These are phyloP conservation scores for Oryza longistaminata DNA, from an alignment of 176 grass and related monocot genomes.

Conservation along the genomic window DNA sequence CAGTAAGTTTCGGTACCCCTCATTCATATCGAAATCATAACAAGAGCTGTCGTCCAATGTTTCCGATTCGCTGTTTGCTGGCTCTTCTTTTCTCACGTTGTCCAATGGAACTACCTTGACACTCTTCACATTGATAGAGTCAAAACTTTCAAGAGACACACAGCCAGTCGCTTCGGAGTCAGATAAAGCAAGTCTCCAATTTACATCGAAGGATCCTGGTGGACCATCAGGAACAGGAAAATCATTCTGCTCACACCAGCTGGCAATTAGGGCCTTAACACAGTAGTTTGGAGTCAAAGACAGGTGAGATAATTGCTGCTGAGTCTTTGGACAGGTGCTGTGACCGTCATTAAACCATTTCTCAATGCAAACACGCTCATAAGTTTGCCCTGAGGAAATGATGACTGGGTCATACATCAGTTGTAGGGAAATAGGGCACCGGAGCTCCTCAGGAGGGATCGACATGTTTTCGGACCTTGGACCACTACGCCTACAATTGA, in stretches of 20 bases:
- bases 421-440: slow-evolving; percentile 95
- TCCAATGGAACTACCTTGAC: slow-evolving; percentile 51
- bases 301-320: slow-evolving; percentile 80
- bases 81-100: slow-evolving; percentile 48
- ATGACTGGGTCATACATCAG: slow-evolving; percentile 97
- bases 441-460: slow-evolving; percentile 87
- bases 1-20: slow-evolving; percentile 68
- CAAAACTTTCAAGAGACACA: slow-evolving; percentile 61
- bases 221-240: slow-evolving; percentile 82
- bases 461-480: slow-evolving; percentile 72
- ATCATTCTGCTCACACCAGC: slow-evolving; percentile 93
- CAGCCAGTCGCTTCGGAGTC: slow-evolving; percentile 50
- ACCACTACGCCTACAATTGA: slow-evolving; percentile 68
- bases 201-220: slow-evolving; percentile 70
- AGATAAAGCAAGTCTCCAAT: slow-evolving; percentile 58
- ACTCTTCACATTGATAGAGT: slow-evolving; percentile 63
- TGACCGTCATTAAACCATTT: slow-evolving; percentile 98
- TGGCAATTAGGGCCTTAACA: slow-evolving; percentile 86
- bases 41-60: slow-evolving; percentile 42
- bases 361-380: slow-evolving; percentile 93
- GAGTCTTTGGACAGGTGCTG: slow-evolving; percentile 89
- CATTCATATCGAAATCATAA: slow-evolving; percentile 45
- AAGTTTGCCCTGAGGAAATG: slow-evolving; percentile 95
- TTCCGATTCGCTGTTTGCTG: slow-evolving; percentile 47
- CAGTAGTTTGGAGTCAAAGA: slow-evolving; percentile 93